Percentiles rank a stretch among this genome's conserved stretches.
Evolutionary conservation across 2,329 filamentous ascomycete species (phyloP).

Genomic region (Drechslerella stenobrocha): DNA sequence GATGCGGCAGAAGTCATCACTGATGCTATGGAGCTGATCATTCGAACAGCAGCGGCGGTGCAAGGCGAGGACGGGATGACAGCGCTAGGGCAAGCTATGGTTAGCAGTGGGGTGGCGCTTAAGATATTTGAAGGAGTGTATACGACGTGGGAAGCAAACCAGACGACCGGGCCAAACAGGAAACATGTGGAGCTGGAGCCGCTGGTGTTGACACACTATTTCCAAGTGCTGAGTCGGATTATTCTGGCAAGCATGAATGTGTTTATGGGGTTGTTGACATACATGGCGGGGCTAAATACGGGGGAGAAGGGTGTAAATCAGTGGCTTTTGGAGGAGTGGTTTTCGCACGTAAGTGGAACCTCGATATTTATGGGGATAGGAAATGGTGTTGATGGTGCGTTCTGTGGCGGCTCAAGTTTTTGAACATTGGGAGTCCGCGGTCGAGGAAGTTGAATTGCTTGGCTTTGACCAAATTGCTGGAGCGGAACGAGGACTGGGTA

Average conservation of each 20-base stretch:
- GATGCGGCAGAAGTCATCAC: conserved; percentile 63
- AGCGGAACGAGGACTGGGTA: conserved; percentile 65
- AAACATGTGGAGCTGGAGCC: conserved; percentile 71
- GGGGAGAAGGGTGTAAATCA: conserved; percentile 55
- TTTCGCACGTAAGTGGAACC: conserved; percentile 50
- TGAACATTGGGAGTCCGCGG: conserved; percentile 51
- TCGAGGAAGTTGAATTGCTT: conserved; percentile 69
- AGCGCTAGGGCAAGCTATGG: conserved; percentile 68
- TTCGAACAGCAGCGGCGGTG: conserved; percentile 66
- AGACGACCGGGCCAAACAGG: conserved; percentile 78
- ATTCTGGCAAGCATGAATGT: conserved; percentile 65
- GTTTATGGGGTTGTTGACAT: conserved; percentile 61
- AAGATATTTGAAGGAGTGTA: conserved; percentile 69
- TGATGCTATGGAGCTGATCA: conserved; percentile 67
- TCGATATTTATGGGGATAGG: background rate
- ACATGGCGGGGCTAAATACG: conserved; percentile 45
- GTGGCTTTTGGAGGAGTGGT: conserved; percentile 62
- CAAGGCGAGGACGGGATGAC: conserved; percentile 66
- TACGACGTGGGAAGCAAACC: conserved; percentile 71
- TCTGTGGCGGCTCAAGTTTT: conserved; percentile 44
- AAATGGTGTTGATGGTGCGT: conserved; percentile 17
- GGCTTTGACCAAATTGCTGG: conserved; percentile 71
- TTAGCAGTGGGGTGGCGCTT: conserved; percentile 66
- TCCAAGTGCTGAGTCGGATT: conserved; percentile 78
- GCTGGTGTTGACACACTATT: conserved; percentile 80